These are phyloP conservation scores for Zygosaccharomyces sapae DNA, from an alignment of 1,139 yeast species.

Conservation along the genomic window DNA sequence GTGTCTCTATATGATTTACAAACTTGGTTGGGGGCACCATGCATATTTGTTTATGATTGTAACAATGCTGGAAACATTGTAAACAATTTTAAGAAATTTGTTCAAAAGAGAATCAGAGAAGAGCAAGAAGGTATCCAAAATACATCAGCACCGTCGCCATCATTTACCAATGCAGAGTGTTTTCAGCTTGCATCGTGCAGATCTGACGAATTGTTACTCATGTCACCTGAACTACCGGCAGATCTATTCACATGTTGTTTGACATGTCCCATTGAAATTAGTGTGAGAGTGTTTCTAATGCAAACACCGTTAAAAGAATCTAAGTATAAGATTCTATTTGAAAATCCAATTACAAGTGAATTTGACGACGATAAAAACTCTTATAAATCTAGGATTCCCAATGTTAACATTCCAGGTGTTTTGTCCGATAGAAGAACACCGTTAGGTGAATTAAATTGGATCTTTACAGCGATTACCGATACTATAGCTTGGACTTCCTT, in stretches of 20 bases:
- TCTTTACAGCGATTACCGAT: constrained; percentile 95
- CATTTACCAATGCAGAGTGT: constrained; percentile 65
- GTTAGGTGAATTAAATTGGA: constrained; percentile 94
- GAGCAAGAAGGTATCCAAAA: constrained; percentile 75
- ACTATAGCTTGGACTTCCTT: constrained; percentile 96
- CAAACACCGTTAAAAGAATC: constrained; percentile 68
- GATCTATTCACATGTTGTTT: constrained; percentile 92
- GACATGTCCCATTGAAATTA: constrained; percentile 92
- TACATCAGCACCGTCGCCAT: constrained; percentile 55
- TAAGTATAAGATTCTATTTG: constrained; percentile 52
- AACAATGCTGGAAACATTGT: constrained; percentile 94
- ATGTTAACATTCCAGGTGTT: constrained; percentile 80
- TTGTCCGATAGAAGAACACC: constrained; percentile 92
- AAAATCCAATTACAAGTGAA: constrained; percentile 33
- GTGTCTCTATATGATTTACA: constrained; percentile 89
- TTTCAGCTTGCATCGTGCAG: constrained; percentile 92
- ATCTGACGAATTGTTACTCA: constrained; percentile 79
- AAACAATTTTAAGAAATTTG: constrained; percentile 82
- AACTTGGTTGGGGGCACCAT: constrained; percentile 97
- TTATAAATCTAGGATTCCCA: constrained; percentile 40
- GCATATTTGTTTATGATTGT: constrained; percentile 91
- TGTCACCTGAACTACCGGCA: constrained; percentile 95
- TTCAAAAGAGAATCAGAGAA: constrained; percentile 84
- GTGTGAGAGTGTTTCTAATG: constrained; percentile 86
- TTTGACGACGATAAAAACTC: constrained; percentile 36